phyloP scores from a whole-genome alignment of 1,284 basidiomycete species.

The Trametes hirsuta region DNA sequence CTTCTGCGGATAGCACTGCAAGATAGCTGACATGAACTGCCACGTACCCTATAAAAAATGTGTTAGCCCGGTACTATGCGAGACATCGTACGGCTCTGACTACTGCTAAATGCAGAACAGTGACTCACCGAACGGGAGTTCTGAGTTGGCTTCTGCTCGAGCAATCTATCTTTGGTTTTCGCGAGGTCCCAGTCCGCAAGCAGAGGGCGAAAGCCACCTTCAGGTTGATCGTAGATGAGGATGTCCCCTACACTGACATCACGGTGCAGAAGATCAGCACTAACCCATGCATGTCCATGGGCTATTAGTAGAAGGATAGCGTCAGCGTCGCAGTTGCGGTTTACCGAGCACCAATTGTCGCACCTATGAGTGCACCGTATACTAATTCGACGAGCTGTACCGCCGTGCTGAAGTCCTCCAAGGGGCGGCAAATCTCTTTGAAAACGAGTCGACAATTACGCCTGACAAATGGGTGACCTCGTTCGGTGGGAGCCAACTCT shows the following conservation, averaged over 20 bases:
- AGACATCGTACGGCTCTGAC: no score
- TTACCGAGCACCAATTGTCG: neutral
- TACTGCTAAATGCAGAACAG: no score
- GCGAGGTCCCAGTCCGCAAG: constrained; percentile 12
- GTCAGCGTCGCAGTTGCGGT: no score
- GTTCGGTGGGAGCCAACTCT: neutral
- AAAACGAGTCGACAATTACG: neutral
- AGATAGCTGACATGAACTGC: constrained; percentile 15
- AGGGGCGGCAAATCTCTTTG: neutral
- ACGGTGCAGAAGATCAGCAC: constrained; percentile 1
- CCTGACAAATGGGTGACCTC: neutral
- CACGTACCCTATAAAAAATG: constrained; percentile 10
- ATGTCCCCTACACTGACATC: constrained; percentile 15
- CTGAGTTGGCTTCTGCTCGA: neutral
- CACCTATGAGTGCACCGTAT: neutral
- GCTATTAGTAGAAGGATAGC: neutral
- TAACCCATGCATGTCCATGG: neutral
- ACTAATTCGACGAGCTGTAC: neutral
- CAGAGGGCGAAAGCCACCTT: neutral
- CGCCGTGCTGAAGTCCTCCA: neutral
- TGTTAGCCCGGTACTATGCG: no score
- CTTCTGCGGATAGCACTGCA: constrained; percentile 8
- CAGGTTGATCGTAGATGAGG: neutral
- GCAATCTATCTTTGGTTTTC: neutral
- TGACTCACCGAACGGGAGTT: no score